A percentile compares a stretch with the other conserved stretches of the same genome.
Evolutionary conservation across 371 early-diverging fungal species (phyloP).

Genomic region (Blakeslea trispora): DNA sequence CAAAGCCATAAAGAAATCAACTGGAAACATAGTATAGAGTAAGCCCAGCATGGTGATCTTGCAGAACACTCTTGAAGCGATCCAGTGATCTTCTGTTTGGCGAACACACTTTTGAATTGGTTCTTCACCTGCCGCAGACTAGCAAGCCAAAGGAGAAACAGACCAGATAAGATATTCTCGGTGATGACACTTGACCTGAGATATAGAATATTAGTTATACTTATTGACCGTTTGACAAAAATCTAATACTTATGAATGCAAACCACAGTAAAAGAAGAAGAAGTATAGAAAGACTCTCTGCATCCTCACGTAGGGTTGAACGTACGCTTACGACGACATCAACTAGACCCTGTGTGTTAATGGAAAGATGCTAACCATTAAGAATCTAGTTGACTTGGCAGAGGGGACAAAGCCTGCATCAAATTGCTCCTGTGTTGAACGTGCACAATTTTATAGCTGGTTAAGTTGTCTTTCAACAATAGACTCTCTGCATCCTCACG

Average conservation of each 20-base stretch:
- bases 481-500: conserved; percentile 15
- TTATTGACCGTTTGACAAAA: not conserved
- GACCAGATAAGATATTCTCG: conserved; percentile 3
- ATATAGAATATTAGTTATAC: conserved; percentile 9
- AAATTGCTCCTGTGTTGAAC: conserved; percentile 13
- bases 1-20: conserved; percentile 9
- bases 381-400: conserved; percentile 17
- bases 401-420: conserved; percentile 9
- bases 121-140: not conserved
- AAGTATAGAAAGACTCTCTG: conserved; percentile 14
- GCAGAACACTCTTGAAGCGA: conserved; percentile 7
- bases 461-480: not conserved
- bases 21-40: conserved; percentile 6
- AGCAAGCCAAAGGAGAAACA: not conserved
- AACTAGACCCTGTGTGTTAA: conserved; percentile 14
- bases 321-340: conserved; percentile 12
- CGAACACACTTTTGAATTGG: too few species aligned
- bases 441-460: conserved; percentile 8
- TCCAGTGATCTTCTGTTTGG: not conserved
- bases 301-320: conserved; percentile 12
- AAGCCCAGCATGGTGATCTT: not conserved
- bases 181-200: not conserved
- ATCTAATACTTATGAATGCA: not conserved
- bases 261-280: conserved; percentile 3
- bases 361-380: conserved; percentile 15